These are phyloP conservation scores for Saccharomyces paradoxus DNA, from an alignment of 805 yeast species.

Conservation along the genomic window DNA sequence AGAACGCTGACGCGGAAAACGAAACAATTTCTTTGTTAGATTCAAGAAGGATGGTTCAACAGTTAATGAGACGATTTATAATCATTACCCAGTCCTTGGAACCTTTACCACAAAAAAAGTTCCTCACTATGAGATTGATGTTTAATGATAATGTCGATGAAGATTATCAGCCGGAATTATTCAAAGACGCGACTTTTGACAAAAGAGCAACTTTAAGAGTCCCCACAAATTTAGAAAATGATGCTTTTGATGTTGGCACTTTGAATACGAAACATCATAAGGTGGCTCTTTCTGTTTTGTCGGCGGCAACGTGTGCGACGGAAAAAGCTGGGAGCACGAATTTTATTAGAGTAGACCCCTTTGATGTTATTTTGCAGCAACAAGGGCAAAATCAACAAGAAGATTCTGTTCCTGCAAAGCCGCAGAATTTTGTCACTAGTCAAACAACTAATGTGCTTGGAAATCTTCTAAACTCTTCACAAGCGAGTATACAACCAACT, in stretches of 20 bases:
- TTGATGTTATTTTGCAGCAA: conserved; percentile 10
- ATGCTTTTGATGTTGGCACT: conserved; percentile 25
- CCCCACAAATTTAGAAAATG: conserved; percentile 13
- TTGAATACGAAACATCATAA: conserved; percentile 30
- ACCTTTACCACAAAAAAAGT: conserved; percentile 41
- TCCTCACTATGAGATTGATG: conserved; percentile 40
- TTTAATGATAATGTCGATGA: conserved; percentile 42
- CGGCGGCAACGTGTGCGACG: conserved; percentile 16
- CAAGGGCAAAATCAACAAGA: background rate
- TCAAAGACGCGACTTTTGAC: conserved; percentile 36
- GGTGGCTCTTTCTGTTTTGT: conserved; percentile 25
- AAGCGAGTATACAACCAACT: conserved; percentile 23
- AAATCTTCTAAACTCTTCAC: conserved; percentile 22
- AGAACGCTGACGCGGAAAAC: conserved; percentile 5
- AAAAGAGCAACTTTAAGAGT: conserved; percentile 31
- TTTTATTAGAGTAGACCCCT: conserved; percentile 18
- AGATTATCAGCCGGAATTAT: conserved; percentile 42
- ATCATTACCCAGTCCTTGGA: conserved; percentile 47
- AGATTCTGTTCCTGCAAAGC: background rate
- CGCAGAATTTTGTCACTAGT: conserved; percentile 13
- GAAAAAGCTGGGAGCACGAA: conserved; percentile 1
- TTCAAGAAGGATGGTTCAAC: conserved; percentile 40
- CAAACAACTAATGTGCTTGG: conserved; percentile 31
- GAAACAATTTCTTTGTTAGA: conserved; percentile 24
- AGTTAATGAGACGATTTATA: conserved; percentile 43